Percentiles rank a stretch among this genome's conserved stretches.
Evolutionary conservation across 345 rosid genomes (phyloP).

Genomic region (Durio zibethinus): DNA sequence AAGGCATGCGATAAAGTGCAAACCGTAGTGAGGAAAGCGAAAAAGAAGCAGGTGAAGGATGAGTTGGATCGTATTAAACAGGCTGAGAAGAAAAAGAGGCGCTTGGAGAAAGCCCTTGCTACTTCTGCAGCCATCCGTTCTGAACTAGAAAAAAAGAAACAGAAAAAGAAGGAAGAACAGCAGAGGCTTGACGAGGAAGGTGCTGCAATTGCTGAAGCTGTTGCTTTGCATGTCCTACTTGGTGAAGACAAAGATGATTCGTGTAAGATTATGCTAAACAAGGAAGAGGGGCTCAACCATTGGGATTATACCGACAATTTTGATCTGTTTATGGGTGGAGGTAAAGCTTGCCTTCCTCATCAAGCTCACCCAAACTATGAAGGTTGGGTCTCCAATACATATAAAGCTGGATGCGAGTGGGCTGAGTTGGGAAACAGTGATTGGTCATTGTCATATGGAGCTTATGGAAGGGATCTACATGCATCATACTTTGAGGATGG

Average conservation of each 20-base stretch:
- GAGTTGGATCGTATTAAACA: constrained; percentile 78
- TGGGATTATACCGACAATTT: constrained; percentile 51
- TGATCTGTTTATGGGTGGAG: constrained; percentile 46
- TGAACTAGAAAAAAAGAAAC: constrained; percentile 80
- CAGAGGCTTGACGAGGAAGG: constrained; percentile 97
- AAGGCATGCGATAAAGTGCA: constrained; percentile 57
- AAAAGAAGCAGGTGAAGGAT: constrained; percentile 76
- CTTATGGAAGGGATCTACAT: constrained; percentile 36
- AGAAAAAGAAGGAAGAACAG: constrained; percentile 87
- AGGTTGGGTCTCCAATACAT: constrained; percentile 51
- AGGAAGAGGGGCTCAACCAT: constrained; percentile 42
- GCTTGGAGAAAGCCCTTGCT: constrained; percentile 89
- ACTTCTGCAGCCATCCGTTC: constrained; percentile 81
- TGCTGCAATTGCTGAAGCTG: constrained; percentile 99
- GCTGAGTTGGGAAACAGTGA: constrained; percentile 35
- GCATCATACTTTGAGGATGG: constrained; percentile 27
- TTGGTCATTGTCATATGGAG: constrained; percentile 56
- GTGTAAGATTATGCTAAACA: constrained; percentile 44
- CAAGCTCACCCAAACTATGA: constrained; percentile 37
- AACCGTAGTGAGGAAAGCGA: constrained; percentile 65
- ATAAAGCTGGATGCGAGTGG: constrained; percentile 46
- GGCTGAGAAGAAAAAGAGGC: constrained; percentile 89
- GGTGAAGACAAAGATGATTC: constrained; percentile 92
- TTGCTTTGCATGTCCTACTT: constrained; percentile 80
- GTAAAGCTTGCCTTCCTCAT: constrained; percentile 33